Conservation (phyloP, 495 filamentous ascomycete species). For the Penicillium verhagenii region DNA sequence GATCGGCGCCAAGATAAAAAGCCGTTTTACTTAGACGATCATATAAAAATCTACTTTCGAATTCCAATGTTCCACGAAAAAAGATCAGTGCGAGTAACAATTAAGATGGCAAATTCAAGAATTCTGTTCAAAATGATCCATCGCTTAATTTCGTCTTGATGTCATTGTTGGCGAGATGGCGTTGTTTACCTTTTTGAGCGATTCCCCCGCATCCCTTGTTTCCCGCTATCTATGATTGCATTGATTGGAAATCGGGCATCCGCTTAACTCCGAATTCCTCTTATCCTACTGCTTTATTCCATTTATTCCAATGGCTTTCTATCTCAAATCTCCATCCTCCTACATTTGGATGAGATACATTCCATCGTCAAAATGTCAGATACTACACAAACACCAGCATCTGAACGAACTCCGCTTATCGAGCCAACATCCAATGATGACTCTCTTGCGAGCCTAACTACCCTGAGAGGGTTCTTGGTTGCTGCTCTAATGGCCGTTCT, state of each 20-base stretch:
- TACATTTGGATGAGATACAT: not conserved
- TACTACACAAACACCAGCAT: slow-evolving; percentile 22
- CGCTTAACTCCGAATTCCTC: slow-evolving; percentile 13
- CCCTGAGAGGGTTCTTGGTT: slow-evolving; percentile 12
- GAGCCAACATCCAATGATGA: slow-evolving; percentile 9
- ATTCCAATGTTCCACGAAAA: no score
- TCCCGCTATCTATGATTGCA: slow-evolving; percentile 16
- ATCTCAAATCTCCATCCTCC: not conserved
- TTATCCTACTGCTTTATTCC: not conserved
- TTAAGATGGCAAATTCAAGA: not conserved
- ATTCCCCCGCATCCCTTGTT: not conserved
- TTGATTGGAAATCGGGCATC: slow-evolving; percentile 23
- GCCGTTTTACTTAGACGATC: not conserved
- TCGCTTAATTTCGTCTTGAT: no score
- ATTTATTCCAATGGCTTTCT: not conserved
- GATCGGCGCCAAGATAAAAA: not conserved
- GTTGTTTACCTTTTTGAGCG: not conserved
- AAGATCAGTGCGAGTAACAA: not conserved
- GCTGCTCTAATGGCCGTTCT: slow-evolving; percentile 20
- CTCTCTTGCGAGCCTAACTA: slow-evolving; percentile 2
- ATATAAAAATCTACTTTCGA: not conserved
- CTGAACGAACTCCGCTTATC: slow-evolving; percentile 28
- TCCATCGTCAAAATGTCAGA: slow-evolving; percentile 11
- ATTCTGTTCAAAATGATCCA: no score
- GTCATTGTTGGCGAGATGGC: not conserved